Evolutionary conservation across 2,329 filamentous ascomycete genomes (phyloP), one percentile per base, ranked within the genome.

Genomic region (Colletotrichum sp.): DNA sequence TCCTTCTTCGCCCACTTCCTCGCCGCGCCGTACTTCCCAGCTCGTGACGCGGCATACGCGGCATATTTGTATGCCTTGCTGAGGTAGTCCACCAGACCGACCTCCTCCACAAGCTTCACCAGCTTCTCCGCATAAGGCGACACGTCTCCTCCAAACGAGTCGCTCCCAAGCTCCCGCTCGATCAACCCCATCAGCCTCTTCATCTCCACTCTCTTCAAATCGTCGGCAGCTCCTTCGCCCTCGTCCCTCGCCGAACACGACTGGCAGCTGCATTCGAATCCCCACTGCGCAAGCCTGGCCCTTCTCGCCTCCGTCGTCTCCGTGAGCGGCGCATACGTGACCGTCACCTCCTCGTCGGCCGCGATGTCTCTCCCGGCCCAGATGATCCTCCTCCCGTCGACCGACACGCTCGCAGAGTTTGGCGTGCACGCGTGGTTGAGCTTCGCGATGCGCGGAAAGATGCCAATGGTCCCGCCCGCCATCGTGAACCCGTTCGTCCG

Each of bases 351-450:
- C 28, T 84, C 82, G 3, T 80, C 82, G 2, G 67, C 72, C 25
- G 66, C 62, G 36, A 86, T 79, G 30, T 83, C 80, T 8, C 79
- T 76, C 55, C 82, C 82, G 7, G 80, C 76, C 65, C 85, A 84
- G 43, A 86, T 80, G 1, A 82, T 77, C 71, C 85, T 84, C 84
- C 83, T 85, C 12, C 77, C 77, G 69, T 83, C 86, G 71, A 78
- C 79, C 2, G 85, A 82, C 8, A 64, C 71, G 36, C 32, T 22
- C 12, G 56, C 73, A 4, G 71, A 65, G 68, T 86, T 87, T 2
- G 85, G 84, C 34, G 79, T 82, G 79, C 85, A 87, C 22, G 78
- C 80, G 78, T 87, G 85, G 70, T 86, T 87, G 80, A 86, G 83
- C 34, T 84, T 83, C 7, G 84, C 79, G 18, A 84, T 80, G 34